phyloP scores from a whole-genome alignment of 306 rosid genomes.

The Acacia melanoxylon region DNA sequence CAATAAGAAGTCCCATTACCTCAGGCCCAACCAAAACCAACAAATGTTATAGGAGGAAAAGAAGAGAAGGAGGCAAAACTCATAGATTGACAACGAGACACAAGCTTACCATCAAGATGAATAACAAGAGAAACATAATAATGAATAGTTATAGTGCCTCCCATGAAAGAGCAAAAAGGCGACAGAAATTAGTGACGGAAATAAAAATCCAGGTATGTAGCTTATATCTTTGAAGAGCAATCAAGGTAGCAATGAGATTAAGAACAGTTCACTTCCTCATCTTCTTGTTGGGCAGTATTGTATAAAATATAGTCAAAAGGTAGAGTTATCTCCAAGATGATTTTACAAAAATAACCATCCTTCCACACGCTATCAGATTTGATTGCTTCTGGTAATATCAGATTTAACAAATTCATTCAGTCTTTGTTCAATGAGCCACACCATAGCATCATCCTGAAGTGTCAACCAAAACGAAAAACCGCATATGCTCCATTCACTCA shows the following conservation, averaged over 20 bases:
- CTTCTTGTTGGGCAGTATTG: conserved; percentile 53
- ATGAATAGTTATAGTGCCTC: conserved; percentile 68
- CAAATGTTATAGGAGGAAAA: conserved; percentile 4
- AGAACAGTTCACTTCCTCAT: conserved; percentile 48
- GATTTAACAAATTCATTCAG: conserved; percentile 40
- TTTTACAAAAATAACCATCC: conserved; percentile 38
- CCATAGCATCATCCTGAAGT: conserved; percentile 42
- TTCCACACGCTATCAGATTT: conserved; percentile 39
- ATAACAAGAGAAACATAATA: conserved; percentile 76
- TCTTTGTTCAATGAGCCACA: conserved; percentile 39
- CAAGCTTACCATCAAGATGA: conserved; percentile 76
- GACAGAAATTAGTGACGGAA: conserved; percentile 52
- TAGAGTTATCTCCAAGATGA: conserved; percentile 53
- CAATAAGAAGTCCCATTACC: conserved; percentile 35
- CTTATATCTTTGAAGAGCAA: conserved; percentile 53
- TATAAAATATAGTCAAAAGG: conserved; percentile 47
- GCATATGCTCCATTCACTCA: conserved; percentile 41
- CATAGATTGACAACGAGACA: conserved; percentile 39
- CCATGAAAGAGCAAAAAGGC: conserved; percentile 63
- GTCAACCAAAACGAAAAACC: conserved; percentile 40
- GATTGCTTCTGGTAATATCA: conserved; percentile 47
- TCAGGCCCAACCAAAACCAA: conserved; percentile 24
- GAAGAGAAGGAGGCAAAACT: conserved; percentile 11
- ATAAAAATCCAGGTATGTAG: conserved; percentile 56
- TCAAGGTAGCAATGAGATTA: conserved; percentile 50